Evolutionary conservation across 2,329 filamentous ascomycete genomes (phyloP), one percentile per base, ranked within the genome.

Genomic region (Lecanicillium sp.): DNA sequence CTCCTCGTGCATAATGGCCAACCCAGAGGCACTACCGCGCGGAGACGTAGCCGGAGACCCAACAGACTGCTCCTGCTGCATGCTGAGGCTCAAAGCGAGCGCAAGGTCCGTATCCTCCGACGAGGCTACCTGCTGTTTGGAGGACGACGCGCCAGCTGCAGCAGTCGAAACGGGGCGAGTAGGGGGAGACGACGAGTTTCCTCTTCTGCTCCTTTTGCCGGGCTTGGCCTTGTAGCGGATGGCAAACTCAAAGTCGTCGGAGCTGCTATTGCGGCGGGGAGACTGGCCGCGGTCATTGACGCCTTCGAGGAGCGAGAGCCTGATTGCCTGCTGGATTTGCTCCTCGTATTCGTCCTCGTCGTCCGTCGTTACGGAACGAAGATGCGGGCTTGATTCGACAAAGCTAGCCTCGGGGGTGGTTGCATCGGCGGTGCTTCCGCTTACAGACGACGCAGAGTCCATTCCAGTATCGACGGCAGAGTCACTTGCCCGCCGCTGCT

Each of bases 321-420:
- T 71, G 29, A 82, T 76, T 1, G 78, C 79, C 38, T 75, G 69
- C 56, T 81, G 77, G 9, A 81, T 69, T 49, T 78, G 74, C 36
- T 69, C 66, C 50, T 82, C 77, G 43, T 74, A 77, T 17, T 78
- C 72, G 34, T 69, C 71, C 32, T 72, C 69, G 4, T 59, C 57
- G 8, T 51, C 46, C 11, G 59, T 43, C 12, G 41, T 50, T 13
- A 51, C 41, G 11, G 50, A 44, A 7, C 47, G 46, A 3, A 53
- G 48, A 3, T 54, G 53, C 7, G 60, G 61, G 32, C 58, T 62
- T 11, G 57, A 51, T 17, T 65, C 71, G 3, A 63, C 58, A 18
- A 72, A 54, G 41, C 73, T 77, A 4, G 68, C 67, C 44, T 78
- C 76, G 2, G 77, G 72, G 3, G 74, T 79, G 5, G 70, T 51